Percentiles rank a stretch among this genome's conserved stretches.
phyloP scores from a whole-genome alignment of 305 asterid species.

The Rubia balearica region DNA sequence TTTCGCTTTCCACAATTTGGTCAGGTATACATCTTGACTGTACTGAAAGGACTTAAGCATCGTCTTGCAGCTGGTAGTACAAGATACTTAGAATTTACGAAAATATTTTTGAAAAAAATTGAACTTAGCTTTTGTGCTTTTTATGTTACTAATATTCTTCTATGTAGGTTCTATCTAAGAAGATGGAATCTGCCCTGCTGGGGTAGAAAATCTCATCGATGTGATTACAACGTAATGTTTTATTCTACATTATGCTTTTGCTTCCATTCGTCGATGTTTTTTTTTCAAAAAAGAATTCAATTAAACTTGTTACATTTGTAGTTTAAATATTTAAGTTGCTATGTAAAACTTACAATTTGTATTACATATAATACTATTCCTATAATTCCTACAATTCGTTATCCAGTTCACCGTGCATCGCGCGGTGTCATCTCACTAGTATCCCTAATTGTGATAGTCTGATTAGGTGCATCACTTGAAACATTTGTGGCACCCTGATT shows the following conservation, averaged over 20 bases:
- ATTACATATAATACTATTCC: too few species aligned
- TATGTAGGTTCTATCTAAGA: background rate
- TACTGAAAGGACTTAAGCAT: conserved; percentile 85
- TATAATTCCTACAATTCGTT: too few species aligned
- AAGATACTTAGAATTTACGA: conserved; percentile 12
- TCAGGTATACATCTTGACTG: conserved; percentile 91
- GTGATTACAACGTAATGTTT: conserved; percentile 40
- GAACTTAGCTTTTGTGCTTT: background rate
- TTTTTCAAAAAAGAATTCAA: too few species aligned
- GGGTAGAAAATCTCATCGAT: conserved; percentile 47
- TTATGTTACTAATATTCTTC: background rate
- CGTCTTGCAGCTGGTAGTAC: conserved; percentile 92
- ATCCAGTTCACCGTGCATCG: too few species aligned
- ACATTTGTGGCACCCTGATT: too few species aligned
- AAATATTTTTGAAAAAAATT: too few species aligned
- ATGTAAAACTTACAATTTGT: too few species aligned
- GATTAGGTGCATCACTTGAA: too few species aligned
- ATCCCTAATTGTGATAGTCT: too few species aligned
- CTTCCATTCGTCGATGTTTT: background rate
- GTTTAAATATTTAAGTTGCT: too few species aligned
- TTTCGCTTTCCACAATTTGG: conserved; percentile 22
- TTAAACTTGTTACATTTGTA: too few species aligned
- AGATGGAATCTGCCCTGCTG: conserved; percentile 41
- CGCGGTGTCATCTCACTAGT: too few species aligned
- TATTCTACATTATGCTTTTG: conserved; percentile 5